A percentile compares a stretch with the other conserved stretches of the same genome.
These are phyloP conservation scores for Candida coquimbonensis DNA, from an alignment of 805 yeast species.

Conservation along the genomic window DNA sequence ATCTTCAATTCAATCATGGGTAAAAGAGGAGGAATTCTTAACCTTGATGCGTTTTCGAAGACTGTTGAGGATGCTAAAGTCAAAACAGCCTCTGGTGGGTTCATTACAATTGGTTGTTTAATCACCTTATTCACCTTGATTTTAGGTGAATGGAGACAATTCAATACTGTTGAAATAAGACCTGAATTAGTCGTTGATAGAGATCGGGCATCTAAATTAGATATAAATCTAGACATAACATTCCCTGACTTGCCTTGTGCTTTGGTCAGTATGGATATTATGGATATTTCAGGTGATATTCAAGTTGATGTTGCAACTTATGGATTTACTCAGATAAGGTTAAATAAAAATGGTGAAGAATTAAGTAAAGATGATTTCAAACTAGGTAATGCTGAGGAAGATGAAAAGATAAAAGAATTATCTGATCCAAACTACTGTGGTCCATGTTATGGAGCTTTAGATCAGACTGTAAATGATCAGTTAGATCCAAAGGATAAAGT, in stretches of 20 bases:
- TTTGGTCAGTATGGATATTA: slow-evolving; percentile 68
- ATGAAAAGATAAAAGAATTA: slow-evolving; percentile 12
- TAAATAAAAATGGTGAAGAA: slow-evolving; percentile 46
- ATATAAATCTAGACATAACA: slow-evolving; percentile 71
- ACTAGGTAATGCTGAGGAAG: slow-evolving; percentile 30
- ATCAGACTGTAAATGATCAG: slow-evolving; percentile 43
- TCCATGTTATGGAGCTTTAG: slow-evolving; percentile 79
- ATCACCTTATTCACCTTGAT: slow-evolving; percentile 55
- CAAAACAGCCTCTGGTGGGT: slow-evolving; percentile 84
- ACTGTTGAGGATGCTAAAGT: slow-evolving; percentile 91
- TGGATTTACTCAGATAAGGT: slow-evolving; percentile 66
- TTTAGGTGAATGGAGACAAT: slow-evolving; percentile 70
- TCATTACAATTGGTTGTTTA: slow-evolving; percentile 70
- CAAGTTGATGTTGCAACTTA: slow-evolving; percentile 65
- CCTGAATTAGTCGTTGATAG: slow-evolving; percentile 90
- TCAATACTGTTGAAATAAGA: slow-evolving; percentile 55
- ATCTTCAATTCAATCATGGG: slow-evolving; percentile 10
- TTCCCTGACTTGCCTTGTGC: slow-evolving; percentile 89
- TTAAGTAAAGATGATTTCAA: slow-evolving; percentile 34
- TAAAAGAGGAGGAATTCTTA: slow-evolving; percentile 30
- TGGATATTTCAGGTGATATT: slow-evolving; percentile 84
- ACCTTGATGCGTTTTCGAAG: slow-evolving; percentile 86
- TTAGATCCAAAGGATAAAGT: slow-evolving; percentile 33
- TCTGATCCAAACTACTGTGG: slow-evolving; percentile 61
- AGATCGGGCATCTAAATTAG: slow-evolving; percentile 66